phyloP scores from a whole-genome alignment of 768 basidiomycete species.

The Coprinopsis marcescibilis region DNA sequence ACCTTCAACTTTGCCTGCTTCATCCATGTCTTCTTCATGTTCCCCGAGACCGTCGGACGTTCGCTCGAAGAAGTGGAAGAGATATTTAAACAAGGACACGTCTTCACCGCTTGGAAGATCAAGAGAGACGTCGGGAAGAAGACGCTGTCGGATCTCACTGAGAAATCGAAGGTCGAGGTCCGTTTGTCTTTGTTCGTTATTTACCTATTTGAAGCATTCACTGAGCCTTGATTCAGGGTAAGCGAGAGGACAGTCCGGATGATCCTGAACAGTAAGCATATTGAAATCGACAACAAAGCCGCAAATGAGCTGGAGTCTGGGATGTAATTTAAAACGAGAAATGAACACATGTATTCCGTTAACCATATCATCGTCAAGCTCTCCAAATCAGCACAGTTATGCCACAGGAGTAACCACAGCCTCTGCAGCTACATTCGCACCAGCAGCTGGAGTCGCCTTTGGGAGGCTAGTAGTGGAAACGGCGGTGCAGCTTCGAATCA shows the following conservation, averaged over 20 bases:
- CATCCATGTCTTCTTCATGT: conserved; percentile 73
- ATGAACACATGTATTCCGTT: too few relatives aligned
- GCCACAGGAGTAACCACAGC: conserved; percentile 1
- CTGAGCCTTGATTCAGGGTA: too few relatives aligned
- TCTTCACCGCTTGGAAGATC: conserved; percentile 68
- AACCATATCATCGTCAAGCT: too few relatives aligned
- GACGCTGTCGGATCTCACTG: conserved; percentile 48
- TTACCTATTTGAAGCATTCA: too few relatives aligned
- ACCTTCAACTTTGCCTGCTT: conserved; percentile 70
- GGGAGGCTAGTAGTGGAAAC: conserved; percentile 3
- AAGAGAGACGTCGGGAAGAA: conserved; percentile 56
- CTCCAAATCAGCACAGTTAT: too few relatives aligned
- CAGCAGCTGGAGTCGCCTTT: not conserved
- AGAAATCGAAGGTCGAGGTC: too few relatives aligned
- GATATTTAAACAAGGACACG: conserved; percentile 64
- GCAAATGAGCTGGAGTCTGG: too few relatives aligned
- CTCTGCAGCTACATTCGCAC: not conserved
- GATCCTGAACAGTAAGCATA: too few relatives aligned
- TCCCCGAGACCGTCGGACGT: conserved; percentile 70
- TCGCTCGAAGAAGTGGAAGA: conserved; percentile 78
- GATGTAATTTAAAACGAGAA: too few relatives aligned
- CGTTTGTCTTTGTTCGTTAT: too few relatives aligned
- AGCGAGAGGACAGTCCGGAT: too few relatives aligned
- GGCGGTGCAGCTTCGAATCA: conserved; percentile 6
- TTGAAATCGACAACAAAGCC: too few relatives aligned